phyloP scores from a whole-genome alignment of 805 yeast species.

The Lachancea dasiensis region DNA sequence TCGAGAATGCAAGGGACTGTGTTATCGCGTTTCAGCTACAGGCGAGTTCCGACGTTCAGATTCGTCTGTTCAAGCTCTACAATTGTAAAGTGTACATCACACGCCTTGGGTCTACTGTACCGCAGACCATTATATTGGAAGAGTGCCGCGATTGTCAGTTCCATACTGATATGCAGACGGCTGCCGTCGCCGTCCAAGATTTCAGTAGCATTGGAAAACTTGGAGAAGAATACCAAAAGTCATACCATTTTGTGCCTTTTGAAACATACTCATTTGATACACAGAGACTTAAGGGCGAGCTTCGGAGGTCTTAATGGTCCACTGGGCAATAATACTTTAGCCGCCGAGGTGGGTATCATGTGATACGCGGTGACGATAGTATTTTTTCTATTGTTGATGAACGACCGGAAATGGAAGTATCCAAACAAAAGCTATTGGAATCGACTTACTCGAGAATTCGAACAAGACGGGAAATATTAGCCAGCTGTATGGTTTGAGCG shows the following conservation, averaged over 20 bases:
- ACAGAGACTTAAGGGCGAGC: not conserved
- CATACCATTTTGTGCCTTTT: not conserved
- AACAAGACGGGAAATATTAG: not conserved
- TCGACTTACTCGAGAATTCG: no score
- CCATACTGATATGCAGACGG: conserved; percentile 14
- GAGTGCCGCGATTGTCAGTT: conserved; percentile 20
- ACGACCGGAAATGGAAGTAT: not conserved
- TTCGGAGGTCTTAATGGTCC: no score
- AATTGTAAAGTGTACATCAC: conserved; percentile 20
- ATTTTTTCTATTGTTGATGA: not conserved
- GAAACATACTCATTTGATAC: not conserved
- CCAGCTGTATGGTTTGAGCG: no score
- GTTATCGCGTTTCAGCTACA: conserved; percentile 14
- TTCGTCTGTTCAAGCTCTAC: conserved; percentile 21
- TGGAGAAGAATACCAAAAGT: not conserved
- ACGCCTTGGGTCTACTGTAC: not conserved
- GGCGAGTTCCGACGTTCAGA: conserved; percentile 17
- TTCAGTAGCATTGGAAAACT: conserved; percentile 17
- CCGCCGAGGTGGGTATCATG: not conserved
- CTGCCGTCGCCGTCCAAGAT: conserved; percentile 18
- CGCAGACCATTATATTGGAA: conserved; percentile 26
- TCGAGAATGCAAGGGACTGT: conserved; percentile 18
- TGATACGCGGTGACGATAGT: not conserved
- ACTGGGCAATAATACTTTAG: no score
- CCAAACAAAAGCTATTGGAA: not conserved